A percentile compares a stretch with the other conserved stretches of the same genome.
These are phyloP conservation scores for Houttuynia cordata DNA, from an alignment of 164 flowering plant genomes.

Conservation along the genomic window DNA sequence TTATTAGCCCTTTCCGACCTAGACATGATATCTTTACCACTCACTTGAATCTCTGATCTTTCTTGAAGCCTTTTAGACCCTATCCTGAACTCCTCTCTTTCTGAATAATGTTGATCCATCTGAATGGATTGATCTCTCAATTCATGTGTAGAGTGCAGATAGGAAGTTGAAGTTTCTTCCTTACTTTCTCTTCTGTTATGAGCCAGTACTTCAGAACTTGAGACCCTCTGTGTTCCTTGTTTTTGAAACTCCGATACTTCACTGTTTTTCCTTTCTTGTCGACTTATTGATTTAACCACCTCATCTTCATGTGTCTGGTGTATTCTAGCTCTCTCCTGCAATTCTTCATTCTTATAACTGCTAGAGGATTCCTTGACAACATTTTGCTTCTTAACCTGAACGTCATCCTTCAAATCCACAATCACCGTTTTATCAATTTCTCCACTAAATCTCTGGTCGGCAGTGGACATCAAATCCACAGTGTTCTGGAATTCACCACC, in stretches of 20 bases:
- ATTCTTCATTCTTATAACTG: slow-evolving; percentile 7
- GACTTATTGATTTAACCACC: slow-evolving; percentile 27
- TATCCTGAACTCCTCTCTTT: slow-evolving; percentile 12
- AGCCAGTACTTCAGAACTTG: slow-evolving; percentile 11
- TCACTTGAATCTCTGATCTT: slow-evolving; percentile 15
- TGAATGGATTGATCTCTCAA: neutral
- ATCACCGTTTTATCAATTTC: neutral
- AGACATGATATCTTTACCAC: slow-evolving; percentile 17
- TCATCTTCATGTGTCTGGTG: slow-evolving; percentile 13
- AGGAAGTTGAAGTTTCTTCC: slow-evolving; percentile 4
- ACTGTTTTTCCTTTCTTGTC: slow-evolving; percentile 11
- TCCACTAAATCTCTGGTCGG: neutral
- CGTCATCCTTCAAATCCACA: slow-evolving; percentile 9
- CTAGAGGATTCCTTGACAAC: slow-evolving; percentile 25
- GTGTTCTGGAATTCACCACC: slow-evolving; percentile 36
- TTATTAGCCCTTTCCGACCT: slow-evolving; percentile 20
- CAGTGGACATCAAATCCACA: slow-evolving; percentile 1
- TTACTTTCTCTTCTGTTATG: neutral
- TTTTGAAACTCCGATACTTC: slow-evolving; percentile 10
- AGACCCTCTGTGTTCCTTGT: slow-evolving; percentile 14
- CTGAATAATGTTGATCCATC: slow-evolving; percentile 1
- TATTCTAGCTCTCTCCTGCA: slow-evolving; percentile 11
- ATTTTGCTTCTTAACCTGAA: slow-evolving; percentile 13
- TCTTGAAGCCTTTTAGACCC: slow-evolving; percentile 14
- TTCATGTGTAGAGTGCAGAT: neutral